Evolutionary conservation across 768 basidiomycete species (phyloP), one percentile per base, ranked within the genome.

Genomic region (Symmetrospora coprosmae): DNA sequence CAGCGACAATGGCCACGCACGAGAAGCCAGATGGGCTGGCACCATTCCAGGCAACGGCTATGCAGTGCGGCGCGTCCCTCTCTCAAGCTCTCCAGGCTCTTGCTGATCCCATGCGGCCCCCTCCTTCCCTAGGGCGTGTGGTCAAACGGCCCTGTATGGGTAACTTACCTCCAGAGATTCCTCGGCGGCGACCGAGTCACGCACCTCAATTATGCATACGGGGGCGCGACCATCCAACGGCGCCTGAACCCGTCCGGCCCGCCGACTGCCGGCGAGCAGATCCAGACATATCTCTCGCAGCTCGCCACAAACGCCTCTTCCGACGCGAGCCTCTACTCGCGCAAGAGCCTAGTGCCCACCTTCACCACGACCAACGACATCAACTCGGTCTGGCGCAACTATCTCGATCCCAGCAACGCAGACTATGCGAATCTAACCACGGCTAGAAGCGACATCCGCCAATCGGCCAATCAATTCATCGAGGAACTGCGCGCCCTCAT

Each of bases 321-420:
- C n/a, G 30, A 13, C 43, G 43, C 43, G 28, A 31, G 25, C 13
- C 41, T 11, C 43, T 9, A 13, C 17, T n/a, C 41, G 5, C 43
- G 25, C 16, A 46, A 58, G 33, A 21, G 41, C 31, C 8, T 58
- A 13, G 55, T 58, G 13, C 41, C 55, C 25, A 58, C 46, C 41
- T 58, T 58, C 55, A 58, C 55, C 4, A 45, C 55, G n/a, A 58
- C 55, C 11, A 58, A 58, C 41, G 41, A 43, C 17, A 58, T 58
- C 19, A 58, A 21, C 13, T 39, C 41, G 6, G 46, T 43, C 2
- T 58, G 27, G 41, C 23, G 14, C 9, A 14, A 47, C 14, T 58
- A 23, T 38, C 33, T 31, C 2, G 33, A 47, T 34, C 17, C 39
- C 23, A 37, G 28, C 8, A 47, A 33, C 27, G 5, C 38, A 28